Evolutionary conservation across 768 basidiomycete genomes (phyloP), one percentile per base, ranked within the genome.

Genomic region (Rhodosporidiobolus sp.): DNA sequence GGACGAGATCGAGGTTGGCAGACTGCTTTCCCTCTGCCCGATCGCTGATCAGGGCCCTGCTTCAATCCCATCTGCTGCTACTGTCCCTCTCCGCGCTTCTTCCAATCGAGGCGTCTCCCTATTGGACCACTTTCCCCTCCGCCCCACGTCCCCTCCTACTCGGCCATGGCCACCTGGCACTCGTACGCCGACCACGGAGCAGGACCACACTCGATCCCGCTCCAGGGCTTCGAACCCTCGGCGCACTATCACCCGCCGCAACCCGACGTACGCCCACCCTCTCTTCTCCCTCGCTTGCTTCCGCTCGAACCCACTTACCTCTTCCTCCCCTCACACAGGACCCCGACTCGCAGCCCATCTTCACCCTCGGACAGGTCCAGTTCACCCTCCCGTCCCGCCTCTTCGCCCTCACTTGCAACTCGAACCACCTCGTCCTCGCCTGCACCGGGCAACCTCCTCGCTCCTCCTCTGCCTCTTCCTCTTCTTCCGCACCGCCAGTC

Each of bases 401-500:
- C 22, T 63, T 59, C 69, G 59, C 70, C 32, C 64, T 77, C n/a
- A n/a, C 63, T 2, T 74, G 72, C 77, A 26, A 54, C 63, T 57
- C 65, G 67, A 73, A 73, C 64, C 46, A 65, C 74, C 74, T 61
- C 62, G 61, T 57, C 58, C 77, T 67, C 60, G 58, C 68, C 34
- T 35, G 55, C 38, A 49, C 60, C 45, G 69, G 72, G 0, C 17
- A 1, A 24, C 48, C 65, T 7, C 67, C 52, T 30, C 63, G 38
- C 70, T 68, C 54, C 55, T 72, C 63, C 54, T 74, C 50, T 11
- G 19, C 46, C 86, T 94, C 76, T 93, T 98, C 76, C 93, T 95
- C 79, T 85, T 97, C 59, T 86, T 89, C 20, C 89, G 88, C 65
- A 86, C 92, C 1, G 90, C 94, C 78, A 16, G 28, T 26, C 53